Base-by-base conservation (phyloP, 139 green algal species). In the Picochlorum sp. region DNA sequence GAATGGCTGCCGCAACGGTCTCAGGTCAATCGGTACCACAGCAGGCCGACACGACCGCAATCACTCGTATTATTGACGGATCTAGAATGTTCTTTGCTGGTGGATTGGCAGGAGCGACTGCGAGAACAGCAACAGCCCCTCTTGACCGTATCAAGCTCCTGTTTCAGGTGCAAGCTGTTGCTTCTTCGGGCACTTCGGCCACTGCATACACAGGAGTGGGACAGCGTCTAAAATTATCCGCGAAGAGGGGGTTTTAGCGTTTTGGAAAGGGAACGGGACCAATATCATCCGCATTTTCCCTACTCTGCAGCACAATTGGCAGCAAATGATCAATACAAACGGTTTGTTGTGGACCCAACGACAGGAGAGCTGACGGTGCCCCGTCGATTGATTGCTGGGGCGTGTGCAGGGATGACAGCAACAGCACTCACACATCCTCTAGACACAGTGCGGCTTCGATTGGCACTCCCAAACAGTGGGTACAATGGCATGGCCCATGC, bases 101-200 rank as follows among this genome's bases (percentile, higher is more conserved):
- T 5, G 87, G 87, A 6, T 23, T 74, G 1, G 87, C 87, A 5
- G 87, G 87, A 21, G 83, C 83, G 2, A 54, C 83, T 26, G 85
- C 87, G 0, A 61, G 87, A 5, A 95, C 87, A 21, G 63, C 62
- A 16, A 83, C 82, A 1, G 87, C 87, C 2, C 87, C 87, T 2
- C 49, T 94, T 1, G 87, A 95, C 66, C 72, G 91, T n/a, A 95
- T 97, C 69, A 97, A 97, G 75, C 79, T 97, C 41, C 77, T 97
- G 16, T 94, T 95, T 57, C 91, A 97, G 75, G 90, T 96, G 3
- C 85, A 95, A 81, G 66, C 72, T 14, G 61, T 90, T 54, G 62
- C 67, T 30, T 69, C 65, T 10, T 62, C 69, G 3, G 79, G 81
- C 18, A 77, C 67, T 2, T 61, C 20, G 5, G 67, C 73, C 11